Evolutionary conservation across 2,329 filamentous ascomycete genomes (phyloP), one percentile per base, ranked within the genome.

Genomic region (Dryadomyces quercivorus): DNA sequence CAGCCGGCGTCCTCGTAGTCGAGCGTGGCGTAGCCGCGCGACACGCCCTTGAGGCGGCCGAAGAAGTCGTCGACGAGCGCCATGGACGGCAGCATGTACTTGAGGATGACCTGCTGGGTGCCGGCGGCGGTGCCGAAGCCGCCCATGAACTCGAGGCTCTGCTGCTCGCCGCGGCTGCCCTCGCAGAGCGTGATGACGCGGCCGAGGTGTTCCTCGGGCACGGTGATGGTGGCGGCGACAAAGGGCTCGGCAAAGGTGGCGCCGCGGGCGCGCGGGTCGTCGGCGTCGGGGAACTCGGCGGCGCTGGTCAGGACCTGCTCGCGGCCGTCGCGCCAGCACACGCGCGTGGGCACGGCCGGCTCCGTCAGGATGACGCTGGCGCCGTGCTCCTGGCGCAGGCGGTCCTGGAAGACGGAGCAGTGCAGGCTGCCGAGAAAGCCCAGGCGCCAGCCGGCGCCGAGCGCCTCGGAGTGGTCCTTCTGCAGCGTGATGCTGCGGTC

Each of bases 351-450:
- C 13, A 98, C 93, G 0, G 88, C 92, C 0, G 93, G 93, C 42
- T 95, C 92, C 0, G 93, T 98, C 66, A 98, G 93, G 69, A 98
- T 96, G 65, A 98, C 90, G 63, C 84, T 93, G 2, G 88, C 86
- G 5, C 92, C 93, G 63, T 98, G 91, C 68, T 98, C 93, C 69
- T 96, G 90, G 46, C 89, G 83, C 53, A 98, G 72, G 1, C 93
- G 86, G 68, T 98, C 93, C 69, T 98, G 91, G 63, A 98, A 98
- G 5, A 98, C 93, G n/a, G 91, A 97, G 71, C 93, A 97, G 68
- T 98, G 93, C 50, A 98, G 74, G 13, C 91, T 97, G n/a, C 93
- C 93, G 3, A 98, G 72, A 65, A 98, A 98, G 0, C 93, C 93
- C 12, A 98, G 73, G 48, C 93, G 84, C 85, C 93, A 98, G 2